phyloP scores from a whole-genome alignment of 2,329 filamentous ascomycete species.

The Neonectria sp. region DNA sequence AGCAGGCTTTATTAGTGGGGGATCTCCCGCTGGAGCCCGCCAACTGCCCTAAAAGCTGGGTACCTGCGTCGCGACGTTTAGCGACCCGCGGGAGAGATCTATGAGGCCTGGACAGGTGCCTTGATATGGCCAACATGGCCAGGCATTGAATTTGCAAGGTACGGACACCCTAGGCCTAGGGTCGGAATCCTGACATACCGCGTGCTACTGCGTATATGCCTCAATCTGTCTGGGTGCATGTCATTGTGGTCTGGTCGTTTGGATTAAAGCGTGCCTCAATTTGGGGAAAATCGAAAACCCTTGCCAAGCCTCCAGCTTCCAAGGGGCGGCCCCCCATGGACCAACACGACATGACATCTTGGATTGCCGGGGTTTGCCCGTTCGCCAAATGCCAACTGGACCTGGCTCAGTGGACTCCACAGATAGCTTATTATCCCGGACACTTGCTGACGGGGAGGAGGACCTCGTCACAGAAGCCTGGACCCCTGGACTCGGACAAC shows the following conservation, averaged over 20 bases:
- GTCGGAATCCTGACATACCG: not conserved
- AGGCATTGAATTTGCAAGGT: not conserved
- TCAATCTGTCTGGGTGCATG: constrained; percentile 21
- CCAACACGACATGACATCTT: constrained; percentile 28
- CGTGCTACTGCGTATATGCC: constrained; percentile 1
- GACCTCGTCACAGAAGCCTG: not conserved
- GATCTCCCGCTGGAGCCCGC: constrained; percentile 1
- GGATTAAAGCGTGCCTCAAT: not conserved
- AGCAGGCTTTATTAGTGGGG: constrained; percentile 8
- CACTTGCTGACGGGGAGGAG: not conserved
- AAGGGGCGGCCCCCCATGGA: constrained; percentile 21
- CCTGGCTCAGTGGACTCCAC: not conserved
- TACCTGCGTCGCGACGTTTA: constrained; percentile 8
- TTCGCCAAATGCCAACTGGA: not conserved
- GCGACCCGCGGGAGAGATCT: not conserved
- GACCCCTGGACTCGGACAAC: not conserved
- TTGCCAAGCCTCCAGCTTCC: constrained; percentile 29
- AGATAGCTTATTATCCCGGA: not conserved
- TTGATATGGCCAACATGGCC: not conserved
- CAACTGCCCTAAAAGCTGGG: constrained; percentile 4
- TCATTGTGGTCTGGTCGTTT: constrained; percentile 29
- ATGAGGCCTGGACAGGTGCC: not conserved
- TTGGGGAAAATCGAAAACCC: constrained; percentile 7
- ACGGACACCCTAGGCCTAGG: not conserved
- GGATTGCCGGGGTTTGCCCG: not conserved